phyloP scores from a whole-genome alignment of 306 rosid genomes.

The Lathyrus sativus region DNA sequence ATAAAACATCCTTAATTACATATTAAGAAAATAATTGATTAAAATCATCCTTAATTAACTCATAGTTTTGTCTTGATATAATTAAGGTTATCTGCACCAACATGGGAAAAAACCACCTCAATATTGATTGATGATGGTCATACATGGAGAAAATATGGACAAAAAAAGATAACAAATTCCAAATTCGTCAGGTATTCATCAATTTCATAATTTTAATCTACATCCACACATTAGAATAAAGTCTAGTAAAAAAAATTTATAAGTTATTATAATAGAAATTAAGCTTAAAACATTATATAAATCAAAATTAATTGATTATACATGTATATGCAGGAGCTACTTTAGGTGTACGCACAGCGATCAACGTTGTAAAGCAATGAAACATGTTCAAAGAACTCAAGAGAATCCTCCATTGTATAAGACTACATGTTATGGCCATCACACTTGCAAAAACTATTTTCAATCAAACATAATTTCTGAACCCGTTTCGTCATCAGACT shows the following conservation, averaged over 20 bases:
- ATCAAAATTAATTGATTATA: not conserved
- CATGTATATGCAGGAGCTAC: slow-evolving; percentile 49
- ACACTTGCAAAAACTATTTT: slow-evolving; percentile 44
- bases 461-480: slow-evolving; percentile 43
- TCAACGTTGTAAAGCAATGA: slow-evolving; percentile 61
- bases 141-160: slow-evolving; percentile 74
- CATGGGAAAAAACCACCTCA: slow-evolving; percentile 41
- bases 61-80: slow-evolving; percentile 14
- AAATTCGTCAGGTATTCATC: slow-evolving; percentile 39
- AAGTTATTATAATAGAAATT: not conserved
- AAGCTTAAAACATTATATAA: no score
- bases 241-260: not conserved
- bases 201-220: not conserved
- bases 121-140: slow-evolving; percentile 48
- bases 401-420: slow-evolving; percentile 47
- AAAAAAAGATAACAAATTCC: slow-evolving; percentile 45
- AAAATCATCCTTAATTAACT: not conserved
- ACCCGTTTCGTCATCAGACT: not conserved
- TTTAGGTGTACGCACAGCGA: slow-evolving; percentile 64
- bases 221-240: not conserved
- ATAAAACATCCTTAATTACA: no score
- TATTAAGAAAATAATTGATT: not conserved
- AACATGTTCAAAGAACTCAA: slow-evolving; percentile 59
- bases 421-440: slow-evolving; percentile 50
- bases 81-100: slow-evolving; percentile 29